Evolutionary conservation across 345 rosid species (phyloP), one percentile per base, ranked within the genome.

Genomic region (Luvunga scandens): DNA sequence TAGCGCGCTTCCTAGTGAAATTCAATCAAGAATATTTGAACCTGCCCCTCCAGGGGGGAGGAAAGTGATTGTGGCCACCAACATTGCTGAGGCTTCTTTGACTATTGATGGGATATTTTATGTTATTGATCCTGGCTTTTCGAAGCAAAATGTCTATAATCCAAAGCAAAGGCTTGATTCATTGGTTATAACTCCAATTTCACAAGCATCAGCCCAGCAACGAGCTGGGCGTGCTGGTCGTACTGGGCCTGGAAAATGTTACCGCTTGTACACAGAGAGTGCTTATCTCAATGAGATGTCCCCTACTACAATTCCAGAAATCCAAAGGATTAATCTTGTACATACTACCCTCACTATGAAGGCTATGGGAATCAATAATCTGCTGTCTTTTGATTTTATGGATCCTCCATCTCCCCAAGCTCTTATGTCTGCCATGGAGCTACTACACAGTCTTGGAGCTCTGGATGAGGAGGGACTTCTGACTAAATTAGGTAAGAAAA

Each of bases 331-430:
- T 68, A 90, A 93, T 79, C 98, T 95, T 75, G 98, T 93, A 69
- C 42, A 75, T 34, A 88, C 86, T 36, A 87, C 91, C 1, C 87
- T 95, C 22, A 84, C 85, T 9, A 88, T 95, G 98, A 93, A 92
- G 89, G 98, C 96, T 27, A 95, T 95, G 95, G 98, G 98, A 30
- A 91, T 95, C 34, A 92, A 89, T 78, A 98, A 93, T 69, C 86
- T 90, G 8, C 75, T 88, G 21, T 91, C 92, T 61, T 90, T 88
- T 83, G 93, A 90, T 83, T 91, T 91, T 81, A 86, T 91, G 93
- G 93, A 91, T 79, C 90, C 90, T 0, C 95, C 93, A 62, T 87
- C 93, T 6, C 87, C 92, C 13, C 96, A 92, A 69, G 93, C 98
- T 28, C 88, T 95, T 62, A 88, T 90, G 42, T 93, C 99, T 79